phyloP scores from a whole-genome alignment of 495 filamentous ascomycete genomes.

The Trichoderma orchidacearum region DNA sequence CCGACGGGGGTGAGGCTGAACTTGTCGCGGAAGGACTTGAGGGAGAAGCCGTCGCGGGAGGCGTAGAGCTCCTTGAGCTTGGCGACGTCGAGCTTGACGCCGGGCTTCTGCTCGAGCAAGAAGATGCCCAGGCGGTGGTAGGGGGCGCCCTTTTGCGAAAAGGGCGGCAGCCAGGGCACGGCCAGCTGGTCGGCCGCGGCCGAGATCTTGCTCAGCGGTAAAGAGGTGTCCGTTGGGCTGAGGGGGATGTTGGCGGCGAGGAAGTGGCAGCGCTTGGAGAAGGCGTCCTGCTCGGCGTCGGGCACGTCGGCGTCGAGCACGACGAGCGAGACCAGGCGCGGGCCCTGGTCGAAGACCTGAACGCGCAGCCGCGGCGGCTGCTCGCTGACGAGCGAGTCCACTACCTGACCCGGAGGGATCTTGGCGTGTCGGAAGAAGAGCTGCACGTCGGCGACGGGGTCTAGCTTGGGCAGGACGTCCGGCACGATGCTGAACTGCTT shows the following conservation, averaged over 20 bases:
- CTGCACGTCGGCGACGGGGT: slow-evolving; percentile 64
- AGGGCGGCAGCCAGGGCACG: slow-evolving; percentile 72
- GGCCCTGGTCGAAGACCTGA: slow-evolving; percentile 69
- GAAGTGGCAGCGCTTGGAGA: slow-evolving; percentile 72
- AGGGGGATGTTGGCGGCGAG: slow-evolving; percentile 53
- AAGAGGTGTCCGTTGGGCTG: slow-evolving; percentile 29
- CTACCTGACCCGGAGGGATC: slow-evolving; percentile 61
- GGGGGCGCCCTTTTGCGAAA: slow-evolving; percentile 75
- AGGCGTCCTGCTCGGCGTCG: slow-evolving; percentile 59
- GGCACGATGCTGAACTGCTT: slow-evolving; percentile 79
- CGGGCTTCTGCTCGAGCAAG: slow-evolving; percentile 63
- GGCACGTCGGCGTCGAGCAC: slow-evolving; percentile 90
- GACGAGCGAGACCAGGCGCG: slow-evolving; percentile 68
- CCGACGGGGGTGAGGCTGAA: slow-evolving; percentile 61
- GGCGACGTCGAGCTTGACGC: slow-evolving; percentile 42
- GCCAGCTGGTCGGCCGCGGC: slow-evolving; percentile 48
- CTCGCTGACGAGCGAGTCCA: slow-evolving; percentile 57
- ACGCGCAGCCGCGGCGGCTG: slow-evolving; percentile 59
- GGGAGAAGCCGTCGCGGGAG: slow-evolving; percentile 49
- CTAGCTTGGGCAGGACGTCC: slow-evolving; percentile 78
- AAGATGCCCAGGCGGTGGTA: slow-evolving; percentile 83
- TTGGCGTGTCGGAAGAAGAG: slow-evolving; percentile 58
- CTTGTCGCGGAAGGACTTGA: slow-evolving; percentile 58
- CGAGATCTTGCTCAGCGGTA: slow-evolving; percentile 31
- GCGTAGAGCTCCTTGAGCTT: slow-evolving; percentile 39